A percentile compares a stretch with the other conserved stretches of the same genome.
phyloP scores from a whole-genome alignment of 495 filamentous ascomycete genomes.

The Penicillium cinerascens region DNA sequence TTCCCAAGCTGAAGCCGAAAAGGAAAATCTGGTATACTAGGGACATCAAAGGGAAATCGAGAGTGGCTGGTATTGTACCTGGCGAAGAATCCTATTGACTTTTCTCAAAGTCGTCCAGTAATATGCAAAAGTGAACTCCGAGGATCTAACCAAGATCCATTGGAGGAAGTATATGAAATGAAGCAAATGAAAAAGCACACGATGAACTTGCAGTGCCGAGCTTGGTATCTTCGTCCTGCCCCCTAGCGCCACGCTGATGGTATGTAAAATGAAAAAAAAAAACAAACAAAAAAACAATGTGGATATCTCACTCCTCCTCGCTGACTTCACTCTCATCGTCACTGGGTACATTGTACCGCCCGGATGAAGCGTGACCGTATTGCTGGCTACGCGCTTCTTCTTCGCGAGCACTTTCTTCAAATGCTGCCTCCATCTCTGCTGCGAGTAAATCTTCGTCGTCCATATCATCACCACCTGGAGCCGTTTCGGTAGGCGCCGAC shows the following conservation, averaged over 20 bases:
- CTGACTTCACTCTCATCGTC: constrained; percentile 51
- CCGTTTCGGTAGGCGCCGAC: background rate
- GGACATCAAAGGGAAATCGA: background rate
- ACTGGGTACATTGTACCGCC: constrained; percentile 35
- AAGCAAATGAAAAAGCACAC: background rate
- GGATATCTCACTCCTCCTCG: constrained; percentile 38
- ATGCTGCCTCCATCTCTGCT: constrained; percentile 48
- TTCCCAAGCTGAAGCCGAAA: background rate
- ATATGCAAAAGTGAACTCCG: background rate
- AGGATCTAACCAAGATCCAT: background rate
- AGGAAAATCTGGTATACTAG: background rate
- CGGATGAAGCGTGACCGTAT: constrained; percentile 24
- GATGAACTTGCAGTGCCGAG: background rate
- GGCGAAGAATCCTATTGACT: background rate
- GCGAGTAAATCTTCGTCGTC: constrained; percentile 44
- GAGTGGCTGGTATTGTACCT: background rate
- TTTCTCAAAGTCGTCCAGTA: background rate
- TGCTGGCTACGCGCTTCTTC: constrained; percentile 36
- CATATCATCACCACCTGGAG: constrained; percentile 22
- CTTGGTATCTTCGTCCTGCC: constrained; percentile 15
- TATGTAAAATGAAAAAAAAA: constrained; percentile 11
- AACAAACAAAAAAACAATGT: constrained; percentile 1
- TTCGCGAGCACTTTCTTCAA: constrained; percentile 41
- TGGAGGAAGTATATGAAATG: background rate
- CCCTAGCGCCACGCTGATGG: constrained; percentile 16